Evolutionary conservation across 306 rosid species (phyloP).

Genomic region (Chamaecrista fasciculata): DNA sequence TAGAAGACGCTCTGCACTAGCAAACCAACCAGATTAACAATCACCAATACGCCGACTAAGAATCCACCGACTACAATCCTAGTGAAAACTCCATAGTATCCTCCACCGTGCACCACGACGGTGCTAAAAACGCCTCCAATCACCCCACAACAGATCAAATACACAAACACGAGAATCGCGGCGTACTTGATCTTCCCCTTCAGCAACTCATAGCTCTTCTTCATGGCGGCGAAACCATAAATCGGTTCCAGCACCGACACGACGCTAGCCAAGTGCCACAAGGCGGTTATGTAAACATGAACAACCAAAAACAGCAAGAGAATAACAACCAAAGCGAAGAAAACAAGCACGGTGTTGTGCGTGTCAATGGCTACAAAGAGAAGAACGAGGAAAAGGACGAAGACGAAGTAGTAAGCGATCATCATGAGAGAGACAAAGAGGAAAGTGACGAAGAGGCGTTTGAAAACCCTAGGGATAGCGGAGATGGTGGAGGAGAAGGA

Average conservation of each 20-base stretch:
- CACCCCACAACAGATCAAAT: constrained; percentile 51
- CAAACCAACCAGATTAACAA: constrained; percentile 88
- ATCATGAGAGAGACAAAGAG: constrained; percentile 74
- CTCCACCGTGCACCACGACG: constrained; percentile 82
- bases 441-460: constrained; percentile 79
- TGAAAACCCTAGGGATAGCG: constrained; percentile 84
- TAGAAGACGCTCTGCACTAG: constrained; percentile 89
- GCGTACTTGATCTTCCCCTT: constrained; percentile 68
- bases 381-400: constrained; percentile 42
- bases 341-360: constrained; percentile 36
- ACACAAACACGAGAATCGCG: constrained; percentile 48
- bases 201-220: constrained; percentile 60
- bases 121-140: constrained; percentile 55
- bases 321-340: constrained; percentile 36
- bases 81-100: constrained; percentile 45
- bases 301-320: constrained; percentile 46
- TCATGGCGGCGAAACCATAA: constrained; percentile 62
- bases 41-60: constrained; percentile 77
- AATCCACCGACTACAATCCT: constrained; percentile 88
- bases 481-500: constrained; percentile 69
- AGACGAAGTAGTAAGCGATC: constrained; percentile 60
- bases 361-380: constrained; percentile 57
- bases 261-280: constrained; percentile 73
- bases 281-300: constrained; percentile 58
- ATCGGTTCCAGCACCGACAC: constrained; percentile 66